Base-by-base conservation (phyloP, 169 alveolate genomes). In the Babesia ovis region DNA sequence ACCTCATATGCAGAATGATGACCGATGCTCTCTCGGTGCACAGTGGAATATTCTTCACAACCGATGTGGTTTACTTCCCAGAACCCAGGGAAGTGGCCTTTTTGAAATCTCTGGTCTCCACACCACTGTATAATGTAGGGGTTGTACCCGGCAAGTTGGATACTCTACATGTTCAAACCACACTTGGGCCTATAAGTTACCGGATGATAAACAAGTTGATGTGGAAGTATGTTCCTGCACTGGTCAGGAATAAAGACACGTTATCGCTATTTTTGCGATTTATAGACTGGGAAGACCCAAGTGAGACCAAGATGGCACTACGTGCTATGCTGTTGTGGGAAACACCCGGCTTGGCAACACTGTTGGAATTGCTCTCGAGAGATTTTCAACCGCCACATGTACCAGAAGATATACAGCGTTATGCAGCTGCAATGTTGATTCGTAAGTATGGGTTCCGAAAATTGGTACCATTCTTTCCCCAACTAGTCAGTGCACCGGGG, bases 311-410 rank as follows among this genome's bases (percentile, higher is more conserved):
- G n/a, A 77, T 60, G 11, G 86, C 87, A 14, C 48, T 66, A 39
- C 25, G 34, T 12, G 61, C 75, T 12, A 50, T 77, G 60, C 43
- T 46, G 16, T 25, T 35, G n/a, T 87, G 91, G 92, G 37, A 68
- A 0, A 51, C 72, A 37, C 89, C 89, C 5, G 22, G 43, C 39
- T 42, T 77, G 14, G 84, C 51, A 27, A 67, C 80, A 27, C 56
- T 86, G 39, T 46, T 87, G 58, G 92, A 87, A 42, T 43, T 87
- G n/a, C 35, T 87, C 9, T 66, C 88, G 22, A 31, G 50, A n/a
- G 72, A 87, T 43, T 48, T 87, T 41, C 29, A 32, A 11, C 74
- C 74, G 1, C 59, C 74, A 18, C 12, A n/a, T 6, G 62, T 48
- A 42, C 62, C 61, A 3, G 62, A 4, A 64, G 62, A 14, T n/a